phyloP scores from a whole-genome alignment of 225 moss, liverwort and hornwort species.

The Antitrichia curtipendula region DNA sequence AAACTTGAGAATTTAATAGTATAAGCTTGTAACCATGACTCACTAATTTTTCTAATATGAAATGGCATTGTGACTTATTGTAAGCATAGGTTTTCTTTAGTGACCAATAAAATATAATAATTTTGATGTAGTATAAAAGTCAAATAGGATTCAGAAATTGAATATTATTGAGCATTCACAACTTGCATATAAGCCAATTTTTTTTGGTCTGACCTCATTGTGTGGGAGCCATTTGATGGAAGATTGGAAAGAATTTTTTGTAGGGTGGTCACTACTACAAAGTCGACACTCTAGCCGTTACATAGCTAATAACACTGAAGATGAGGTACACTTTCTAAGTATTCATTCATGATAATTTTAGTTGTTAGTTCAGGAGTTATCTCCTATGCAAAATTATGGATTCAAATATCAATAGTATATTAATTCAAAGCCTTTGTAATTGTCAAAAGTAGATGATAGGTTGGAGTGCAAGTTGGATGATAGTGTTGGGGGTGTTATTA shows the following conservation, averaged over 20 bases:
- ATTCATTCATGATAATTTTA: background rate
- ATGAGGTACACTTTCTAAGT: background rate
- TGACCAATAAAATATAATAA: background rate
- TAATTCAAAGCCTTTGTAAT: background rate
- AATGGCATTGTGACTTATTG: background rate
- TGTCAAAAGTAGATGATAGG: background rate
- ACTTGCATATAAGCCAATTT: accelerated
- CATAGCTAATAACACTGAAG: background rate
- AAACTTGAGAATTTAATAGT: no score
- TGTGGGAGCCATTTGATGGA: background rate
- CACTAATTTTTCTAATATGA: accelerated
- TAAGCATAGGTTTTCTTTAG: background rate
- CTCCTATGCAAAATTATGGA: background rate
- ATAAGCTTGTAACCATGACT: background rate
- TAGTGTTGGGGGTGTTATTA: slow-evolving; percentile 12
- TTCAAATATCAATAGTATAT: background rate
- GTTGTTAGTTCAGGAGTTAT: no score
- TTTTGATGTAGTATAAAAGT: background rate
- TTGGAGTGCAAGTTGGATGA: slow-evolving; percentile 37
- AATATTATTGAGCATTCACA: background rate
- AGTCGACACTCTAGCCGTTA: background rate
- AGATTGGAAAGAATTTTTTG: background rate
- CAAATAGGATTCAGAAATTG: background rate
- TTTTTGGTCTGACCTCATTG: accelerated
- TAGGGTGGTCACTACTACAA: background rate